Conservation (phyloP, 352 stramenopile genomes). For the Plasmopara viticola region DNA sequence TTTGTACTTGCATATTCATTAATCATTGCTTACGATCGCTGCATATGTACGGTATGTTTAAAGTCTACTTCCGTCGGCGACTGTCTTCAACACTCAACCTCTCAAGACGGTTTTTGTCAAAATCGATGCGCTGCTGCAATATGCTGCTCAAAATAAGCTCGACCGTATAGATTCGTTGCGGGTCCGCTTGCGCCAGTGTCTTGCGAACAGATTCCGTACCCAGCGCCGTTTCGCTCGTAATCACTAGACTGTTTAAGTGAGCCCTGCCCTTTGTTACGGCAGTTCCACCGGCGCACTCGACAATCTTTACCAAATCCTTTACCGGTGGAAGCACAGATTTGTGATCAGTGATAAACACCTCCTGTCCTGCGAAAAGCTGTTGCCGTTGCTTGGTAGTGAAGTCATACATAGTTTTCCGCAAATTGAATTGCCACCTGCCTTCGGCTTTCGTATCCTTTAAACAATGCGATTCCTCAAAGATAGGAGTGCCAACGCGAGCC, state of each 20-base stretch:
- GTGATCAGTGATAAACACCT: conserved; percentile 47
- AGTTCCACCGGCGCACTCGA: conserved; percentile 41
- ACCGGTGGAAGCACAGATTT: conserved; percentile 43
- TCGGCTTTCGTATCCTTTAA: conserved; percentile 8
- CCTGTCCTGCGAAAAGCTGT: conserved; percentile 26
- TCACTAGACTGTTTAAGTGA: conserved; percentile 29
- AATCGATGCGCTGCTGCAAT: conserved; percentile 39
- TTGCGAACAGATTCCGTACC: conserved; percentile 31
- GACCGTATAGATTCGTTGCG: conserved; percentile 28
- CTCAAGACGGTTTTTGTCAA: conserved; percentile 31
- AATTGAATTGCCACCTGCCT: no score
- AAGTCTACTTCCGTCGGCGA: no score
- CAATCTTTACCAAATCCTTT: conserved; percentile 45
- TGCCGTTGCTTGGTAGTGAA: no score
- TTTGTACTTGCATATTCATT: no score
- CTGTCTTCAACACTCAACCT: background rate
- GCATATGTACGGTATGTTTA: no score
- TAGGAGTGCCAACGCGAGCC: conserved; percentile 27
- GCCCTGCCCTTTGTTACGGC: conserved; percentile 26
- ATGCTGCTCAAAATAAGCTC: conserved; percentile 50
- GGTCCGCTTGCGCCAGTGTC: conserved; percentile 20
- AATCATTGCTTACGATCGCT: no score
- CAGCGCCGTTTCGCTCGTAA: conserved; percentile 35
- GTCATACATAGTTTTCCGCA: no score
- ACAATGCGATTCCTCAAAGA: conserved; percentile 35